Base-by-base conservation (phyloP, 352 stramenopile genomes). In the Phytophthora melonis region DNA sequence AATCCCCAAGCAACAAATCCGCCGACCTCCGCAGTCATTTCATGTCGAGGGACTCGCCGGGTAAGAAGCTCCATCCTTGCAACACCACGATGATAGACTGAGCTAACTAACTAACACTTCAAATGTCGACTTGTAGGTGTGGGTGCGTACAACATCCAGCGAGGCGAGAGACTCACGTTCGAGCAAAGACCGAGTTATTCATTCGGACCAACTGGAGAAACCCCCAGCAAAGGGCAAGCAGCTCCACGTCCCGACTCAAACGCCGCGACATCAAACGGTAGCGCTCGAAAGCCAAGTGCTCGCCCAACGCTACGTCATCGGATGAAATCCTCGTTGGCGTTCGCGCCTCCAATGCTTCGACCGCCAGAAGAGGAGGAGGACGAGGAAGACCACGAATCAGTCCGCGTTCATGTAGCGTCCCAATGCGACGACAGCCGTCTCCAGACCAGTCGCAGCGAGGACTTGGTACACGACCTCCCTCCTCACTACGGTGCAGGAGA, bases 91-190 rank as follows among this genome's bases (percentile, higher is more conserved):
- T 54, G 19, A 5, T 54, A 54, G 18, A 11, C 14, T 27, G n/a
- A n/a, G n/a, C n/a, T n/a, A 32, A 18, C 8, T 58, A 16, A 52
- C 39, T 21, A 16, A 36, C 18, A n/a, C n/a, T 10, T 5, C 30
- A 43, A 61, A 23, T 68, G 2, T 30, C 8, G 18, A 25, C n/a
- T 56, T 4, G 54, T 64, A 72, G 81, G 83, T 23, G 83, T 89
- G n/a, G 80, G 85, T 3, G 66, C 68, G 54, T 92, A 92, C 53
- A 75, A 92, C 54, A 61, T 90, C 14, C 41, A 75, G 7, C 72
- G 77, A 2, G 77, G 82, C n/a, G 80, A 91, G 6, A 80, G 60
- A 21, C 61, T 82, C n/a, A 88, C 68, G 11, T 87, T 86, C 47
- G 76, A 80, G 27, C 78, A 83, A 49, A 62, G 66, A 47, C 61